phyloP scores from a whole-genome alignment of 306 rosid species.

The Prunus davidiana region DNA sequence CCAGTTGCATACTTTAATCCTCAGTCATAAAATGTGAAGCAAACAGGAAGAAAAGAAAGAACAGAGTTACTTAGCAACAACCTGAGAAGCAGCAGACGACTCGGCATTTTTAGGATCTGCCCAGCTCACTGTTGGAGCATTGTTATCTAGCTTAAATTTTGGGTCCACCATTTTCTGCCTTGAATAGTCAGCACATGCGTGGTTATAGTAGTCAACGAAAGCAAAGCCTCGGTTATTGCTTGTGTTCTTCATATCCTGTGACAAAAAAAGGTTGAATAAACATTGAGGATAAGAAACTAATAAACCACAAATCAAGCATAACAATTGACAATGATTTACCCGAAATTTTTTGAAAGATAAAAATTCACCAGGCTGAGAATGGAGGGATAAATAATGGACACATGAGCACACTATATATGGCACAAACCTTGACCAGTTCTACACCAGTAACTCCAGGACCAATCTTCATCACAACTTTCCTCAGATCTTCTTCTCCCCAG shows the following conservation, averaged over 20 bases:
- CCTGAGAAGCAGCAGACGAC: constrained; percentile 95
- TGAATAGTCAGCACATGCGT: constrained; percentile 91
- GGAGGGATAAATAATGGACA: constrained; percentile 2
- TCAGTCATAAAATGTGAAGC: constrained; percentile 10
- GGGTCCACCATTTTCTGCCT: constrained; percentile 88
- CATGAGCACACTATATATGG: constrained; percentile 6
- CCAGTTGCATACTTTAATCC: constrained; percentile 8
- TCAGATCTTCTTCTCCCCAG: constrained; percentile 86
- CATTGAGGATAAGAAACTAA: constrained; percentile 9
- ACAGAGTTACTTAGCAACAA: constrained; percentile 19
- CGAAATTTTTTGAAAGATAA: background rate
- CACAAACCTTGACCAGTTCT: constrained; percentile 84
- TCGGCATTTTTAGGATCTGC: constrained; percentile 95
- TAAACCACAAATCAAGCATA: constrained; percentile 8
- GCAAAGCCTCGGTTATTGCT: constrained; percentile 92
- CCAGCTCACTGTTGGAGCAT: constrained; percentile 98
- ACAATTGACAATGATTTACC: background rate
- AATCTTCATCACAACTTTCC: constrained; percentile 61
- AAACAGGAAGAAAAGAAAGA: background rate
- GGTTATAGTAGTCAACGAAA: constrained; percentile 84
- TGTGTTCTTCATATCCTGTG: constrained; percentile 78
- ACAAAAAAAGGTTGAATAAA: constrained; percentile 26
- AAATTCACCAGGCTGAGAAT: constrained; percentile 4
- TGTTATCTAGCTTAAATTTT: constrained; percentile 77
- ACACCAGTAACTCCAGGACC: constrained; percentile 89